Base-by-base conservation (phyloP, 2,329 filamentous ascomycete genomes). In the Talaromyces sp. region DNA sequence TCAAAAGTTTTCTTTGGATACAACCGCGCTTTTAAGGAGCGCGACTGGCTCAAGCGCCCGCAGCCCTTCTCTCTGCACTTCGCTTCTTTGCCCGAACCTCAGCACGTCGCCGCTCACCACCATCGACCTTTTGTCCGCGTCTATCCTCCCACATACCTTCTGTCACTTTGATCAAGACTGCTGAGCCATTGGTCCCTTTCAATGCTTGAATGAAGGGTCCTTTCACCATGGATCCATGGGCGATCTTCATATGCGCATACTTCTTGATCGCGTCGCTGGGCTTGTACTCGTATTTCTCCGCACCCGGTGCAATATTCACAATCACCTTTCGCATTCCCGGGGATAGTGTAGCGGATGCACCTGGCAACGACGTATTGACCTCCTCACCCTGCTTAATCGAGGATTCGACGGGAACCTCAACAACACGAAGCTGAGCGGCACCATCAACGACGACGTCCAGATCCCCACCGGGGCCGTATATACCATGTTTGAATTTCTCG, bases 81-180 rank as follows among this genome's bases (percentile, higher is more conserved):
- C 90, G 86, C 81, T 88, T 90, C 88, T 96, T 97, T 72, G 93
- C 92, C 72, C 91, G 85, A 61, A 97, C 89, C 81, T 96, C 90
- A 17, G 90, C 91, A 77, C 86, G 88, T 79, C 95, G 87, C 77
- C 95, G 89, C 84, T 99, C 95, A 84, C 95, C 95, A 74, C 95
- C 95, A 79, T 98, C 93, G 70, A 99, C 89, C 88, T 98, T 98
- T 73, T 88, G 87, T 33, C 95, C 94, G 72, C 89, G 86, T 75
- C 86, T 89, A 73, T 93, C 84, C 82, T 98, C 94, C 95, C 94
- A 98, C 83, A 98, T 90, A 10, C 94, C 93, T 77, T 97, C 93
- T 64, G 89, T 87, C 25, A 91, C 85, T 68, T 84, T 83, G 70
- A 98, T 84, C 61, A 84, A 82, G 11, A 89, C 91, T 9, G 87